Percentiles rank a stretch among this genome's conserved stretches.
Evolutionary conservation across 441 rosid genomes (phyloP).

Genomic region (Corymbia citriodora): DNA sequence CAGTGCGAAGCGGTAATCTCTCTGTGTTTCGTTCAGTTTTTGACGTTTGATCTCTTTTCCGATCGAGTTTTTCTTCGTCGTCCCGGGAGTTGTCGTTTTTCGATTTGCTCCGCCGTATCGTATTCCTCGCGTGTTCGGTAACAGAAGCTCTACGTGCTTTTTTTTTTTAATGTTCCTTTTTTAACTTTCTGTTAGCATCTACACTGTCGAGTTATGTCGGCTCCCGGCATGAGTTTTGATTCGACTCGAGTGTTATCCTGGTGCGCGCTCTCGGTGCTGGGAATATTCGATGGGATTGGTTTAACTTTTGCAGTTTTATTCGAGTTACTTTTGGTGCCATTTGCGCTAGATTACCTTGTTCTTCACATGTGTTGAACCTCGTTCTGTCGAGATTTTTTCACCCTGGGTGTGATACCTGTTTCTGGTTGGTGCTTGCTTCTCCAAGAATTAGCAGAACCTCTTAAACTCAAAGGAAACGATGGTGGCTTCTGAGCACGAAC

Average conservation of each 20-base stretch:
- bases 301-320: neutral
- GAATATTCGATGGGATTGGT: neutral
- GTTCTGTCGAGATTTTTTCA: neutral
- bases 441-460: neutral
- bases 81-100: neutral
- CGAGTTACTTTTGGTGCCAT: neutral
- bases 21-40: neutral
- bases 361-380: neutral
- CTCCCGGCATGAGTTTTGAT: neutral
- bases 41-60: neutral
- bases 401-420: neutral
- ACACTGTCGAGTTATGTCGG: neutral
- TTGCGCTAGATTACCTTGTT: neutral
- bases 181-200: neutral
- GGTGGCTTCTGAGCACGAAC: neutral
- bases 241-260: neutral
- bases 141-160: neutral
- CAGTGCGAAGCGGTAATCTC: neutral
- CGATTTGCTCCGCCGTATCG: neutral
- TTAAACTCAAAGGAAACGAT: neutral
- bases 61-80: neutral
- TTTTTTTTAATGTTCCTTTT: neutral
- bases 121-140: neutral
- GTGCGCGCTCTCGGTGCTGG: neutral
- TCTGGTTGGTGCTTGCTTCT: neutral